phyloP scores from a whole-genome alignment of 1,284 basidiomycete species.

The Boletus sp. region DNA sequence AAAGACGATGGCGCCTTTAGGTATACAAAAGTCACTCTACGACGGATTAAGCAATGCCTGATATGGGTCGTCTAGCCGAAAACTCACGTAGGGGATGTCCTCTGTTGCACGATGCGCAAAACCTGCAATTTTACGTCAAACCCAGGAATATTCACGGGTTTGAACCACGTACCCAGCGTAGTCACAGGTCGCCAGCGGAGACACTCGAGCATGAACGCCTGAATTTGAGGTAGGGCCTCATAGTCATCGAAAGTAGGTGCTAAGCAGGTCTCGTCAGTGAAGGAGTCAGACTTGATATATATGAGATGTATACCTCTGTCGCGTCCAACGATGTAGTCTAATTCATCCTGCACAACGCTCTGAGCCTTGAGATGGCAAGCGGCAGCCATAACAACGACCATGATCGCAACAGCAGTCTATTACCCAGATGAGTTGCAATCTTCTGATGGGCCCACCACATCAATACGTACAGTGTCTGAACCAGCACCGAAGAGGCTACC shows the following conservation, averaged over 20 bases:
- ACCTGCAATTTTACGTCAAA: slow-evolving; percentile 26
- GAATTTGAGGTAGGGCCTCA: slow-evolving; percentile 42
- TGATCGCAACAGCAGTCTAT: slow-evolving; percentile 49
- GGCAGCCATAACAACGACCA: slow-evolving; percentile 53
- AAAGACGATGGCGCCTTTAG: slow-evolving; percentile 39
- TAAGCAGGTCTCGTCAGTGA: slow-evolving; percentile 19
- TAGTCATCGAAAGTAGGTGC: slow-evolving; percentile 47
- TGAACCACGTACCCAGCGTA: slow-evolving; percentile 28
- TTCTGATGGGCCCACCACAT: not conserved
- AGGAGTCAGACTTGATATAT: not conserved
- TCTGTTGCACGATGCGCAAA: slow-evolving; percentile 36
- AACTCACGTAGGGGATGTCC: slow-evolving; percentile 38
- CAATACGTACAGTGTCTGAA: slow-evolving; percentile 44
- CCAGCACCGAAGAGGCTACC: slow-evolving; percentile 50
- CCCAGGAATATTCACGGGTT: not conserved
- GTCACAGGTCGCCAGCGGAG: slow-evolving; percentile 51
- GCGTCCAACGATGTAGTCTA: slow-evolving; percentile 48
- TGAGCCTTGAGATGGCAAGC: slow-evolving; percentile 48
- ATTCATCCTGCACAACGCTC: slow-evolving; percentile 47
- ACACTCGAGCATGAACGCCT: slow-evolving; percentile 49
- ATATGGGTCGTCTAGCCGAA: not conserved
- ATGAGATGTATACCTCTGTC: slow-evolving; percentile 39
- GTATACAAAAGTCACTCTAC: slow-evolving; percentile 36
- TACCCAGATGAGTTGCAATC: slow-evolving; percentile 1
- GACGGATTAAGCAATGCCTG: slow-evolving; percentile 10